Evolutionary conservation across 805 yeast species (phyloP), one percentile per base, ranked within the genome.

Genomic region (Pichia sporocuriosa): DNA sequence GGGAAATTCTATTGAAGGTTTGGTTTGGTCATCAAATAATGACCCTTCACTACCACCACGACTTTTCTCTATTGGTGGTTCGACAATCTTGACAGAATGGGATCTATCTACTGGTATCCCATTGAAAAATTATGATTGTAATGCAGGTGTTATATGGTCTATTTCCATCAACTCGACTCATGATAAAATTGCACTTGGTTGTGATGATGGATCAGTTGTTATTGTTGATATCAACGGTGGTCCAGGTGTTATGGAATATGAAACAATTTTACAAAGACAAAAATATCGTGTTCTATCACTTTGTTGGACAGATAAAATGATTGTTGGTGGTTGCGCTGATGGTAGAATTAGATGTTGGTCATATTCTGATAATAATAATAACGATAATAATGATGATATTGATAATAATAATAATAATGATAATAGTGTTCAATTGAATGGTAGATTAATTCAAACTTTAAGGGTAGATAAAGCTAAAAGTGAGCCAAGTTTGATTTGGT

Each of bases 241-340:
- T 15, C 69, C 69, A n/a, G 96, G 95, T 10, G 73, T 73, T 17
- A 66, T 90, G 52, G 96, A 85, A 57, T 87, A 82, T 58, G 81
- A 74, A 43, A 63, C 72, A 22, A 77, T 87, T 39, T 69, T 93
- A 46, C 93, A 84, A 62, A 75, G 95, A 64, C 94, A 85, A 57
- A 87, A 81, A 42, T 74, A 87, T 35, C 72, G 96, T 58, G 82
- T 93, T 1, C 68, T 93, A 54, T 73, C 86, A 42, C 59, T 93
- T 32, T 73, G 84, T 41, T 93, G 96, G 94, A 73, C 73, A 16
- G 71, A 81, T 49, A 74, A 74, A 7, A 65, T 70, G 46, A 65
- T 93, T 27, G 75, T 87, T 30, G 97, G 96, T 37, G 98, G 98
- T 11, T 93, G 97, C 62, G 85, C 96, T 1, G 97, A 93, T 61